These are phyloP conservation scores for Solanum medicagineum DNA, from an alignment of 257 asterid genomes.

Conservation along the genomic window DNA sequence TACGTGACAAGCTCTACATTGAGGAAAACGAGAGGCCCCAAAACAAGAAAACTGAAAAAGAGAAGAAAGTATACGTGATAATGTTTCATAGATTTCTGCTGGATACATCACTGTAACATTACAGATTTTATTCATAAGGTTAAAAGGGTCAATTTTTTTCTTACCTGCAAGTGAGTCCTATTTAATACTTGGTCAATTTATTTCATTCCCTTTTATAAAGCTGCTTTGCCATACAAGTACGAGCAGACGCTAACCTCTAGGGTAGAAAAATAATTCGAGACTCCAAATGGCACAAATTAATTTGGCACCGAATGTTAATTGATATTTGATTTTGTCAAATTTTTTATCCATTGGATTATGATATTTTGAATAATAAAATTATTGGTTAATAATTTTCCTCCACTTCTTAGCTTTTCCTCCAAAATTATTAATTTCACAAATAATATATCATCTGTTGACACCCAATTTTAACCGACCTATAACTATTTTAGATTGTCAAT, in stretches of 20 bases:
- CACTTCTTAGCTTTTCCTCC: no score
- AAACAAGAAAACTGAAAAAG: background rate
- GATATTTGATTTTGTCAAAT: no score
- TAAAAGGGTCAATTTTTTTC: background rate
- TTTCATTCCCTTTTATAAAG: background rate
- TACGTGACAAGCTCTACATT: background rate
- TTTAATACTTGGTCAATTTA: background rate
- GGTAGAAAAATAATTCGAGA: background rate
- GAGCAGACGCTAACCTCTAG: background rate
- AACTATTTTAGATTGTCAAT: no score
- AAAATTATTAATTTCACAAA: no score
- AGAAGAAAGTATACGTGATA: background rate
- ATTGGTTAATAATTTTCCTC: no score
- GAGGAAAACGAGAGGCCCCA: background rate
- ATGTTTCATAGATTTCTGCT: background rate
- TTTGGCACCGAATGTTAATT: no score
- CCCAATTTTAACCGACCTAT: no score
- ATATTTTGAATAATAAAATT: no score
- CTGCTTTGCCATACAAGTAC: background rate
- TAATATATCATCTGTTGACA: no score
- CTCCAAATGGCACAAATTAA: background rate
- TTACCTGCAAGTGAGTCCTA: background rate
- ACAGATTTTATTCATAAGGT: background rate
- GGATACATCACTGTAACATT: background rate
- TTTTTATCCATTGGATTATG: no score